Percentiles rank a stretch among this genome's conserved stretches.
Conservation (phyloP, 2,329 filamentous ascomycete genomes). For the Monosporascus ibericus region DNA sequence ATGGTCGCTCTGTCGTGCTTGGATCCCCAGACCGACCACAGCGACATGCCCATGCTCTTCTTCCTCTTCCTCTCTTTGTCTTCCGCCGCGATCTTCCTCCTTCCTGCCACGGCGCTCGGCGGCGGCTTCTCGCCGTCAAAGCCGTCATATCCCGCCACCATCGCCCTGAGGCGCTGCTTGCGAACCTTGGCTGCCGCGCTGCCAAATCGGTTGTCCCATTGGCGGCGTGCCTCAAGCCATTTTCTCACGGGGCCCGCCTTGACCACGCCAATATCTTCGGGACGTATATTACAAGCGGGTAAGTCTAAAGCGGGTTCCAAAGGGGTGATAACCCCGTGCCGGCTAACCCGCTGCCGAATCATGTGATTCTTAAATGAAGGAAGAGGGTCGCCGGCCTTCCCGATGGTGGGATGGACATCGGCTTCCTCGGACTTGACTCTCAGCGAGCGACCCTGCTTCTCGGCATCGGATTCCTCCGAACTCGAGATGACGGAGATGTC, state of each 20-base stretch:
- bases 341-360: slow-evolving; percentile 82
- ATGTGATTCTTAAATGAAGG: slow-evolving; percentile 78
- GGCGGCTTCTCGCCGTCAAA: slow-evolving; percentile 74
- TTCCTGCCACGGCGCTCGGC: slow-evolving; percentile 73
- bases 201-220: slow-evolving; percentile 69
- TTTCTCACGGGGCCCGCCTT: slow-evolving; percentile 75
- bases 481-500: slow-evolving; percentile 67
- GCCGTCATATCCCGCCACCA: slow-evolving; percentile 63
- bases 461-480: slow-evolving; percentile 37
- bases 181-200: slow-evolving; percentile 66
- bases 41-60: slow-evolving; percentile 61
- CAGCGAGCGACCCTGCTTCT: slow-evolving; percentile 21
- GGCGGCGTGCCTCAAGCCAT: slow-evolving; percentile 70
- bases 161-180: slow-evolving; percentile 66
- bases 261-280: slow-evolving; percentile 66
- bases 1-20: slow-evolving; percentile 80
- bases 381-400: slow-evolving; percentile 79
- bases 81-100: slow-evolving; percentile 46
- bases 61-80: slow-evolving; percentile 48
- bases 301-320: slow-evolving; percentile 61
- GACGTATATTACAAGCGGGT: slow-evolving; percentile 55
- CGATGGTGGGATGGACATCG: slow-evolving; percentile 44
- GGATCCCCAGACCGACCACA: slow-evolving; percentile 86
- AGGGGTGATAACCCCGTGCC: slow-evolving; percentile 67
- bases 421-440: slow-evolving; percentile 11